Conservation (phyloP, 2,329 filamentous ascomycete species). For the Ceratocystis ficicola region DNA sequence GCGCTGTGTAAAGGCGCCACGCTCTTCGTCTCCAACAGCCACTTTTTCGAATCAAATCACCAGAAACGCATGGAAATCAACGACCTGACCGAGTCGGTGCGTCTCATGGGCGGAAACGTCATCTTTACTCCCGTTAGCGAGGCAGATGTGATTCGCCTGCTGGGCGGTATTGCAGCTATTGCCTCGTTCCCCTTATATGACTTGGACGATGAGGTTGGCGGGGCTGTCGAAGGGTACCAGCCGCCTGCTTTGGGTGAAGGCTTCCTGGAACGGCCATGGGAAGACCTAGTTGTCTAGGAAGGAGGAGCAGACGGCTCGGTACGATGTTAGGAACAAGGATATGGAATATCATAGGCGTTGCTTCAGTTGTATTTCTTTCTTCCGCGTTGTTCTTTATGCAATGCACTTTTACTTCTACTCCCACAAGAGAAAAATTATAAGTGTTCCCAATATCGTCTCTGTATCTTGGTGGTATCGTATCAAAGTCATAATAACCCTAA, state of each 20-base stretch:
- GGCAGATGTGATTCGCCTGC: constrained; percentile 75
- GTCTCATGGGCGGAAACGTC: constrained; percentile 69
- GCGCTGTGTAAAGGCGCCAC: constrained; percentile 78
- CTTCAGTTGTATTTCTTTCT: too few relatives aligned
- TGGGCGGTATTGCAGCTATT: constrained; percentile 82
- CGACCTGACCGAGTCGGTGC: constrained; percentile 73
- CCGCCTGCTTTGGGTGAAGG: constrained; percentile 4
- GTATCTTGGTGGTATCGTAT: too few relatives aligned
- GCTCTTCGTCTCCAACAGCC: constrained; percentile 70
- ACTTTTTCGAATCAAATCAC: constrained; percentile 77
- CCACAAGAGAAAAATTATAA: background rate
- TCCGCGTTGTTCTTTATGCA: too few relatives aligned
- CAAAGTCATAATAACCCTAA: too few relatives aligned
- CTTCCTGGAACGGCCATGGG: constrained; percentile 21
- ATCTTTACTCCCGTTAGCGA: constrained; percentile 39
- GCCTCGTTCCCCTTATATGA: constrained; percentile 79
- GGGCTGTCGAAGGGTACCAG: constrained; percentile 26
- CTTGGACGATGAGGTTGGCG: constrained; percentile 51
- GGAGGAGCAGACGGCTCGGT: background rate
- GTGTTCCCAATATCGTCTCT: background rate
- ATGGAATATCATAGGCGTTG: too few relatives aligned
- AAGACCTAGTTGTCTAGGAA: constrained; percentile 20
- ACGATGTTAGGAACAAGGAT: too few relatives aligned
- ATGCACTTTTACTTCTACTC: background rate
- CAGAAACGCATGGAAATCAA: constrained; percentile 70